Conservation (phyloP, 2,329 filamentous ascomycete genomes). For the Cytospora piceicola region DNA sequence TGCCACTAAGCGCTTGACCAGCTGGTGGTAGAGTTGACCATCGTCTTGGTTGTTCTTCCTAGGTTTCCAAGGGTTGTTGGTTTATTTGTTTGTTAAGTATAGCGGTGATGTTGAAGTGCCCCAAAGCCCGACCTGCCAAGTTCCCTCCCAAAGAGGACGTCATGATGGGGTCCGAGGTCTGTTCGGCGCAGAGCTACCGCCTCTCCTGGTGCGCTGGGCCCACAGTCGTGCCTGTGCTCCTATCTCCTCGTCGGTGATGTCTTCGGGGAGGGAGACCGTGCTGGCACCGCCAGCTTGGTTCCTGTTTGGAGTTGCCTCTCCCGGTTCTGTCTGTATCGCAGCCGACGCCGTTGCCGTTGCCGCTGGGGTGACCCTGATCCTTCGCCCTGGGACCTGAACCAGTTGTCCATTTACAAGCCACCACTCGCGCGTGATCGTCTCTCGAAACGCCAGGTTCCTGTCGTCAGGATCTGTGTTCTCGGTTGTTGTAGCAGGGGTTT, state of each 20-base stretch:
- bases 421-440: slow-evolving; percentile 10
- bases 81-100: too few species aligned
- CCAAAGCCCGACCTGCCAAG: too few species aligned
- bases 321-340: background rate
- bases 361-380: background rate
- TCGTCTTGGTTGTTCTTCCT: too few species aligned
- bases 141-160: too few species aligned
- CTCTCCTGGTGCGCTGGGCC: background rate
- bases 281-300: background rate
- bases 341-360: background rate
- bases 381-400: background rate
- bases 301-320: background rate
- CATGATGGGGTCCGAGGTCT: background rate
- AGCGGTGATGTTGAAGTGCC: too few species aligned
- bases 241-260: slow-evolving; percentile 1
- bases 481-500: too few species aligned
- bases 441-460: background rate
- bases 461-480: background rate
- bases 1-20: too few species aligned
- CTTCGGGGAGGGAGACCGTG: background rate
- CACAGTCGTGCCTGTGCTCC: slow-evolving; percentile 13
- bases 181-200: background rate
- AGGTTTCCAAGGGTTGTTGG: too few species aligned
- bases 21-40: too few species aligned
- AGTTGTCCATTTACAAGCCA: background rate